Conservation (phyloP, 78 protist genomes). For the Planoprotostelium fungivorum region DNA sequence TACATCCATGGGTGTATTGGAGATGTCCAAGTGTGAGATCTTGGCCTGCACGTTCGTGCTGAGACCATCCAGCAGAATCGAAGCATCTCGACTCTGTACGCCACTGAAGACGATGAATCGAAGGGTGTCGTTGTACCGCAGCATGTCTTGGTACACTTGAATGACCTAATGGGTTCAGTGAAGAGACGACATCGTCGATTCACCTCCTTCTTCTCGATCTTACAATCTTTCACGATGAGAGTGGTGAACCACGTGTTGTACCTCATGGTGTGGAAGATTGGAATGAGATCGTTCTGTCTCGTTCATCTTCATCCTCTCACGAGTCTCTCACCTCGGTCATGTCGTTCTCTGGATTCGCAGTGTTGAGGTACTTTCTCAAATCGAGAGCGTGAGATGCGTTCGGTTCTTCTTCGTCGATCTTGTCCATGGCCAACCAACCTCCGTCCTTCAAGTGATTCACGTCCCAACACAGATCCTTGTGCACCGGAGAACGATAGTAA, state of each 20-base stretch:
- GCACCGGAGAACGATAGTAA: background rate
- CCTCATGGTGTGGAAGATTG: background rate
- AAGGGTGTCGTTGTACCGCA: background rate
- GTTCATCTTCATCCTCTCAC: background rate
- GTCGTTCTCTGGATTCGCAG: background rate
- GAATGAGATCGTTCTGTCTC: background rate
- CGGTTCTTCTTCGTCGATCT: background rate
- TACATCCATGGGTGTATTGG: background rate
- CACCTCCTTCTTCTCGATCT: background rate
- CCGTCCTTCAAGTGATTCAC: background rate
- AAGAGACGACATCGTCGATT: background rate
- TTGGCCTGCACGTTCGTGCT: background rate
- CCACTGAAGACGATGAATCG: background rate
- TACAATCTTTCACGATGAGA: background rate
- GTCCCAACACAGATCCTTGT: conserved; percentile 65
- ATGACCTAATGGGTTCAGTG: too few species aligned
- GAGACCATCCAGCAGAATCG: background rate
- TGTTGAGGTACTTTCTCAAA: background rate
- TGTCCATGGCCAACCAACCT: background rate
- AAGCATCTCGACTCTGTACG: background rate
- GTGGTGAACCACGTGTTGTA: background rate
- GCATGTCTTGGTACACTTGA: background rate
- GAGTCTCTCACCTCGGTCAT: background rate
- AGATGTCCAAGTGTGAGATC: background rate
- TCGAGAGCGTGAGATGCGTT: background rate